Evolutionary conservation across 805 yeast species (phyloP).

Genomic region (Wickerhamomyces subpelliculosus): DNA sequence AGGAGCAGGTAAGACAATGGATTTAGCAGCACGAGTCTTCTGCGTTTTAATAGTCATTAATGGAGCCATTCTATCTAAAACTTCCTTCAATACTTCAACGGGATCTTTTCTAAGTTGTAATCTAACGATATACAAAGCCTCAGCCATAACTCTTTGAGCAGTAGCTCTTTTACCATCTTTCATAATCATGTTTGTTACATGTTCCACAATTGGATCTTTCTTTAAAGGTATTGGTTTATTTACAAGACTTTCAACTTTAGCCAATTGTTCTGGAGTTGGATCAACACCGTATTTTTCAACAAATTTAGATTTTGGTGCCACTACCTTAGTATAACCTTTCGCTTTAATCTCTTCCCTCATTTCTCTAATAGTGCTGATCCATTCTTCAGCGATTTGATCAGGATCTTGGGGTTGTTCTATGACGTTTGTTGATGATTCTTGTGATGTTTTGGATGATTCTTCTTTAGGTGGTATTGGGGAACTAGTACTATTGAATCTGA

Average conservation of each 20-base stretch:
- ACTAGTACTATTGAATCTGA: conserved; percentile 9
- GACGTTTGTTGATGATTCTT: neutral
- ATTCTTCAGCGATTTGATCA: conserved; percentile 29
- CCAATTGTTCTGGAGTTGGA: conserved; percentile 61
- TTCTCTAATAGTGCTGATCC: conserved; percentile 38
- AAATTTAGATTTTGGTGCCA: conserved; percentile 20
- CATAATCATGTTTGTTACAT: conserved; percentile 85
- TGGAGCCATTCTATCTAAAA: conserved; percentile 80
- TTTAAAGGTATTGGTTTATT: conserved; percentile 51
- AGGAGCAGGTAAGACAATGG: conserved; percentile 75
- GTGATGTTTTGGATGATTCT: neutral
- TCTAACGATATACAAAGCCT: conserved; percentile 75
- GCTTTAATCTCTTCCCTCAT: conserved; percentile 24
- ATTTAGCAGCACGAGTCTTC: conserved; percentile 83
- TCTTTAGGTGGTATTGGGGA: neutral
- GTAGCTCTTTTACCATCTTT: conserved; percentile 80
- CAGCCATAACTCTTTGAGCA: conserved; percentile 66
- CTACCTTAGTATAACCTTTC: conserved; percentile 25
- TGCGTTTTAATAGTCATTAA: conserved; percentile 69
- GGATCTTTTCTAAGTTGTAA: conserved; percentile 75
- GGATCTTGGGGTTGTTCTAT: conserved; percentile 3
- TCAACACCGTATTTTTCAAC: conserved; percentile 30
- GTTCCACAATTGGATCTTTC: conserved; percentile 65
- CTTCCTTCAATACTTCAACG: conserved; percentile 61
- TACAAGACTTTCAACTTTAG: conserved; percentile 44